Conservation (phyloP, 352 stramenopile species). For the Pythium periplocum region DNA sequence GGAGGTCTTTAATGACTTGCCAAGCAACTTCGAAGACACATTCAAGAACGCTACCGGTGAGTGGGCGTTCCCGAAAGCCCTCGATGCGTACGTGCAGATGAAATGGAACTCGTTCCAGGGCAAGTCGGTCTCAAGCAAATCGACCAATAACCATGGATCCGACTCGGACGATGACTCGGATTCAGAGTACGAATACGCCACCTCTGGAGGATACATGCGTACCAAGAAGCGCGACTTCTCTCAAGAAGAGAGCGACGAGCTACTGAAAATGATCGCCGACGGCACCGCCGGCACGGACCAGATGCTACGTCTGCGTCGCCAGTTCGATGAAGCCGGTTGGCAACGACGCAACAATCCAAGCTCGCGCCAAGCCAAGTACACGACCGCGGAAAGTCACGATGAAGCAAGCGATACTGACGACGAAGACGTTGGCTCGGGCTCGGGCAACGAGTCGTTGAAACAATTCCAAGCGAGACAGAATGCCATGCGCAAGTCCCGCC, state of each 20-base stretch:
- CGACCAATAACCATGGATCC: slow-evolving; percentile 16
- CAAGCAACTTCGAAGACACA: slow-evolving; percentile 38
- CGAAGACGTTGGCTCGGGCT: slow-evolving; percentile 19
- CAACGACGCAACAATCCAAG: slow-evolving; percentile 37
- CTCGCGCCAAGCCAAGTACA: no score
- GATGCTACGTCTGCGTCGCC: slow-evolving; percentile 56
- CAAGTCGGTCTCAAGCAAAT: slow-evolving; percentile 11
- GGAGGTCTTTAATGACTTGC: slow-evolving; percentile 55
- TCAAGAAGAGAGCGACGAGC: slow-evolving; percentile 63
- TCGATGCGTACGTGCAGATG: slow-evolving; percentile 72
- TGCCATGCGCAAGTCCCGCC: slow-evolving; percentile 33
- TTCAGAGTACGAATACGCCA: slow-evolving; percentile 49
- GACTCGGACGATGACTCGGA: slow-evolving; percentile 56
- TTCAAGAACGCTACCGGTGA: slow-evolving; percentile 48
- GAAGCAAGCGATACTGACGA: slow-evolving; percentile 55
- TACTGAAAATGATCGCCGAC: slow-evolving; percentile 78
- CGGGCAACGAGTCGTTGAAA: slow-evolving; percentile 20
- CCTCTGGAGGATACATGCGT: slow-evolving; percentile 46
- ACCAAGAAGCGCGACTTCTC: slow-evolving; percentile 49
- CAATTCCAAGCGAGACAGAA: slow-evolving; percentile 27
- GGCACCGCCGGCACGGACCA: slow-evolving; percentile 63
- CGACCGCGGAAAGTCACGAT: slow-evolving; percentile 16
- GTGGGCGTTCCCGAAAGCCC: slow-evolving; percentile 48
- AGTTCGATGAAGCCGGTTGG: slow-evolving; percentile 59
- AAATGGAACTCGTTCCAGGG: slow-evolving; percentile 76